These are phyloP conservation scores for Musa beccarii DNA, from an alignment of 176 grass and related monocot genomes.

Conservation along the genomic window DNA sequence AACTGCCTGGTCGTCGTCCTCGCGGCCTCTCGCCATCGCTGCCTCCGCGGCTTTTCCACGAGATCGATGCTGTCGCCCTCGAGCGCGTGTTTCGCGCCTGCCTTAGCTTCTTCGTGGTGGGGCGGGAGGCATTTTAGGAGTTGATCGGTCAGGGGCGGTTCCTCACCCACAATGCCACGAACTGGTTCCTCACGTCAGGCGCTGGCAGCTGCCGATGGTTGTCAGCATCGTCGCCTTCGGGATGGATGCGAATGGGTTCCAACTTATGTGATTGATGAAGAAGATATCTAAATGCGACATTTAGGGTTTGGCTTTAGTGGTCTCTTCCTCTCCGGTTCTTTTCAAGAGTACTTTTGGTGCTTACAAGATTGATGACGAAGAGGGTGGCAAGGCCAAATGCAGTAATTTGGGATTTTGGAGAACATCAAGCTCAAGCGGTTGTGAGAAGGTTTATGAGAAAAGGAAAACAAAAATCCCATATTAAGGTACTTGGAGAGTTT, in stretches of 20 bases:
- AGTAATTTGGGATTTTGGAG: slow-evolving; percentile 11
- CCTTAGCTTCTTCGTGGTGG: slow-evolving; percentile 2
- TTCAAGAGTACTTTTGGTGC: slow-evolving; percentile 28
- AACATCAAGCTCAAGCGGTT: slow-evolving; percentile 42
- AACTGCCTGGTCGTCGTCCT: slow-evolving; percentile 27
- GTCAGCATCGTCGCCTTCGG: slow-evolving; percentile 32
- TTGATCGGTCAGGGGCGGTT: slow-evolving; percentile 43
- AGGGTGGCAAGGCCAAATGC: neutral
- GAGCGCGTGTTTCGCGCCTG: slow-evolving; percentile 32
- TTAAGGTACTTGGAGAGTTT: slow-evolving; percentile 33
- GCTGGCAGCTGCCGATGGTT: slow-evolving; percentile 38
- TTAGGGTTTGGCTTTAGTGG: slow-evolving; percentile 18
- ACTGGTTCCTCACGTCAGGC: slow-evolving; percentile 57
- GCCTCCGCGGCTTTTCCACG: slow-evolving; percentile 24
- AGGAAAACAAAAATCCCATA: slow-evolving; percentile 6
- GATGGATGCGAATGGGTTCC: slow-evolving; percentile 33
- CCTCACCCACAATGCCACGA: slow-evolving; percentile 45
- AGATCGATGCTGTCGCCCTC: slow-evolving; percentile 39
- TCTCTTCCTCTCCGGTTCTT: slow-evolving; percentile 18
- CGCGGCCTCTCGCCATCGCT: slow-evolving; percentile 24
- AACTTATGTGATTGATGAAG: slow-evolving; percentile 47
- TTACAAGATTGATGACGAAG: slow-evolving; percentile 14
- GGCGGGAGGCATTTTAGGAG: slow-evolving; percentile 12
- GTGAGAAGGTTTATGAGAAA: slow-evolving; percentile 51
- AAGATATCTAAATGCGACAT: slow-evolving; percentile 31